Conservation (phyloP, 208 protist genomes). For the Tritrichomonas musculus region DNA sequence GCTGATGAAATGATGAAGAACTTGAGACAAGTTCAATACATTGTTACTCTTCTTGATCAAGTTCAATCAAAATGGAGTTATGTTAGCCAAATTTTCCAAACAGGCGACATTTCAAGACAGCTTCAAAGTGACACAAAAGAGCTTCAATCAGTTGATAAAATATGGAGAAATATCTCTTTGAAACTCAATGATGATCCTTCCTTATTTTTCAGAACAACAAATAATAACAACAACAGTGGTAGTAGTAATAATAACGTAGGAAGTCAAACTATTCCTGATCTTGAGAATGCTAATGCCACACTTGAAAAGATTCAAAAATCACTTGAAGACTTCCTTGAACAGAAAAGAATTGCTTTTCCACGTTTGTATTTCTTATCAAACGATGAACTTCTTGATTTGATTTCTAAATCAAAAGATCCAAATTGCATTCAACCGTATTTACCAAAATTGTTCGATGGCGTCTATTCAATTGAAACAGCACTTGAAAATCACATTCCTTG, state of each 20-base stretch:
- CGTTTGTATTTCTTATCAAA: conserved; percentile 66
- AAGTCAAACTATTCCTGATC: not conserved
- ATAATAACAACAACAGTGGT: too few species aligned
- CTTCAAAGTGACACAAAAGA: not conserved
- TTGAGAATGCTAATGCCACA: conserved; percentile 55
- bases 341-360: conserved; percentile 55
- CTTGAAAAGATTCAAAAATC: conserved; percentile 89
- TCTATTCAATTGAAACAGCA: conserved; percentile 34
- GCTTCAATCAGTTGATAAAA: conserved; percentile 47
- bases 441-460: conserved; percentile 52
- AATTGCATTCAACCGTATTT: conserved; percentile 55
- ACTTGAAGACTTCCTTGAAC: conserved; percentile 76
- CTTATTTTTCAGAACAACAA: not conserved
- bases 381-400: conserved; percentile 86
- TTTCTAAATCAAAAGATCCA: conserved; percentile 66
- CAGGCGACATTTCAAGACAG: conserved; percentile 5
- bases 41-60: not conserved
- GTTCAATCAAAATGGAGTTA: not conserved
- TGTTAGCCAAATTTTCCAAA: not conserved
- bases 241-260: not conserved
- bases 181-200: not conserved
- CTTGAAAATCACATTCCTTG: conserved; percentile 34
- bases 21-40: conserved; percentile 48
- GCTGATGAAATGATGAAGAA: conserved; percentile 53
- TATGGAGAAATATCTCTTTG: conserved; percentile 47